Evolutionary conservation across 352 stramenopile species (phyloP).

Genomic region (Pythium folliculosum): DNA sequence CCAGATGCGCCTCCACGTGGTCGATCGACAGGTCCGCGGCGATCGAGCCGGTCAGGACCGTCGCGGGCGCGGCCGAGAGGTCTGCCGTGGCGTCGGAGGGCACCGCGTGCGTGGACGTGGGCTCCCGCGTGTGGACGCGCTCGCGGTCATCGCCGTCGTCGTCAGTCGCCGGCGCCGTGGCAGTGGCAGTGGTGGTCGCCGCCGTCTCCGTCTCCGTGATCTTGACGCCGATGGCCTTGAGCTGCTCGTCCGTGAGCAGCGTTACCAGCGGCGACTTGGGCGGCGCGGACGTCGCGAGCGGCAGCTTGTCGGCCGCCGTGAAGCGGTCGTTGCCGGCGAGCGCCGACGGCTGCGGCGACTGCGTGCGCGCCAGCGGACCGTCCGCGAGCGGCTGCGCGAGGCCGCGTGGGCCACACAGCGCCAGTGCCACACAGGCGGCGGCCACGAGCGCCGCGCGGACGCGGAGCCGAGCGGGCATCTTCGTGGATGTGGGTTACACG

Average conservation of each 20-base stretch:
- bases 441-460: conserved; percentile 1
- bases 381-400: neutral
- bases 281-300: conserved; percentile 14
- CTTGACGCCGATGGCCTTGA: conserved; percentile 33
- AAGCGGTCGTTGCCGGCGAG: conserved; percentile 12
- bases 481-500: no score
- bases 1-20: conserved; percentile 74
- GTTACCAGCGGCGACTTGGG: conserved; percentile 11
- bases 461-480: no score
- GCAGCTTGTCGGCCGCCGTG: conserved; percentile 23
- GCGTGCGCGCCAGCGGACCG: conserved; percentile 1
- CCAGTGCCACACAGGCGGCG: neutral
- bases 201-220: conserved; percentile 4
- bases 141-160: conserved; percentile 1
- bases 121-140: neutral
- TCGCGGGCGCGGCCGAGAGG: neutral
- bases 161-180: neutral
- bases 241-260: conserved; percentile 33
- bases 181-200: neutral
- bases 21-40: conserved; percentile 66
- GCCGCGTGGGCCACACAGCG: neutral
- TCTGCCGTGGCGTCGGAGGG: neutral
- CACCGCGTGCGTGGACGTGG: no score
- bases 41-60: conserved; percentile 14
- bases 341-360: conserved; percentile 2